Conservation (phyloP, 176 grass and related monocot genomes). For the Rhynchospora pubera region DNA sequence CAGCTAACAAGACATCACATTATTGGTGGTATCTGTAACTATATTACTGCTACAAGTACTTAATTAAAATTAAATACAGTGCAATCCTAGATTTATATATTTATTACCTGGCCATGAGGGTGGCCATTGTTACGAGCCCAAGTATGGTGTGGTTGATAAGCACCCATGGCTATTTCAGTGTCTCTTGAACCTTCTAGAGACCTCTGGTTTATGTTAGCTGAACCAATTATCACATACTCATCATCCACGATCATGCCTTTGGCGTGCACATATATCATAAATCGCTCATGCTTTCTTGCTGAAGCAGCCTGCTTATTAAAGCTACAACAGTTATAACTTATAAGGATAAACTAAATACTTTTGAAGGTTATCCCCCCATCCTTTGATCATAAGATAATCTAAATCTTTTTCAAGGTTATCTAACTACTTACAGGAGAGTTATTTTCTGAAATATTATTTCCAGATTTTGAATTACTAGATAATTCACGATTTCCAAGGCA, state of each 20-base stretch:
- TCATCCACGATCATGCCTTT: slow-evolving; percentile 94
- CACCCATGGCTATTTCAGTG: slow-evolving; percentile 84
- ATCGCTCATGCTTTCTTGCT: slow-evolving; percentile 37
- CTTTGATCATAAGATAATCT: background rate
- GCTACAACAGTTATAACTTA: background rate
- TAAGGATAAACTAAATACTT: background rate
- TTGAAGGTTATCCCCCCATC: too few species aligned
- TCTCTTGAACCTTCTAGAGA: slow-evolving; percentile 70
- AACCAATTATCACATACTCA: slow-evolving; percentile 83
- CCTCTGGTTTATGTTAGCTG: slow-evolving; percentile 89
- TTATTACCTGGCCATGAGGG: slow-evolving; percentile 39
- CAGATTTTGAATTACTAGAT: background rate
- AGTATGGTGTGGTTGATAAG: slow-evolving; percentile 48
- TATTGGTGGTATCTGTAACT: background rate
- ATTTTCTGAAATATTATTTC: slow-evolving; percentile 3
- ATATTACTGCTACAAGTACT: background rate
- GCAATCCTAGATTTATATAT: background rate
- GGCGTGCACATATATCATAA: slow-evolving; percentile 94
- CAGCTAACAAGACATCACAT: background rate
- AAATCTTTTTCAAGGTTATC: background rate
- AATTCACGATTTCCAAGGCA: slow-evolving; percentile 74
- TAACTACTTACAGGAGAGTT: slow-evolving; percentile 4
- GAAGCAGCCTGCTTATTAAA: slow-evolving; percentile 9
- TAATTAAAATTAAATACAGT: background rate
- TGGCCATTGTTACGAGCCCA: background rate